Evolutionary conservation across 2,329 filamentous ascomycete species (phyloP).

Genomic region (Polytolypa hystricis): DNA sequence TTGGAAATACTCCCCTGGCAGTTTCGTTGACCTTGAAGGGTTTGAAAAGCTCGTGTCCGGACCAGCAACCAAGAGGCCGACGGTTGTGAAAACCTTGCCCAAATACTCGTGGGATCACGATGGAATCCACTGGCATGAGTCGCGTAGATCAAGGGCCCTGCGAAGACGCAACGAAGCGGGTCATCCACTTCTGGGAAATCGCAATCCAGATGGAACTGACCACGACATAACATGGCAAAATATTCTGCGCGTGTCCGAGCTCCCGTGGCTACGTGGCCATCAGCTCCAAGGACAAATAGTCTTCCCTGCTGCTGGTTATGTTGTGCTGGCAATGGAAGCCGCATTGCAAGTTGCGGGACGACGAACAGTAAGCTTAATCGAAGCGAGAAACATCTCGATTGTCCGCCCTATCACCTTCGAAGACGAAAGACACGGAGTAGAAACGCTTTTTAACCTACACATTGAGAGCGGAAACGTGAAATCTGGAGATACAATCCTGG

Average conservation of each 20-base stretch:
- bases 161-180: conserved; percentile 5
- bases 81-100: conserved; percentile 10
- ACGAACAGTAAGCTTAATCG: conserved; percentile 8
- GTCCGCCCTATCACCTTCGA: conserved; percentile 11
- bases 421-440: conserved; percentile 6
- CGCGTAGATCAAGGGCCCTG: conserved; percentile 8
- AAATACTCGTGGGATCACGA: conserved; percentile 12
- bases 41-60: conserved; percentile 1
- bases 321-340: conserved; percentile 18
- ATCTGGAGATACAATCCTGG: not conserved
- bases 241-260: conserved; percentile 15
- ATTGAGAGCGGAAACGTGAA: not conserved
- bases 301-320: conserved; percentile 19
- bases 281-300: conserved; percentile 19
- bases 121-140: conserved; percentile 12
- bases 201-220: conserved; percentile 6
- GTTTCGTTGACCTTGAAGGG: conserved; percentile 2
- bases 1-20: conserved; percentile 4
- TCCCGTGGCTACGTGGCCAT: conserved; percentile 25
- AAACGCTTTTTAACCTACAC: conserved; percentile 3
- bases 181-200: conserved; percentile 14
- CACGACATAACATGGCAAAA: conserved; percentile 20
- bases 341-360: conserved; percentile 4
- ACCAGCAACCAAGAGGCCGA: not conserved
- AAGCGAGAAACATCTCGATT: conserved; percentile 13